Base-by-base conservation (phyloP, 2,329 filamentous ascomycete genomes). In the Hymenoscyphus infarciens region DNA sequence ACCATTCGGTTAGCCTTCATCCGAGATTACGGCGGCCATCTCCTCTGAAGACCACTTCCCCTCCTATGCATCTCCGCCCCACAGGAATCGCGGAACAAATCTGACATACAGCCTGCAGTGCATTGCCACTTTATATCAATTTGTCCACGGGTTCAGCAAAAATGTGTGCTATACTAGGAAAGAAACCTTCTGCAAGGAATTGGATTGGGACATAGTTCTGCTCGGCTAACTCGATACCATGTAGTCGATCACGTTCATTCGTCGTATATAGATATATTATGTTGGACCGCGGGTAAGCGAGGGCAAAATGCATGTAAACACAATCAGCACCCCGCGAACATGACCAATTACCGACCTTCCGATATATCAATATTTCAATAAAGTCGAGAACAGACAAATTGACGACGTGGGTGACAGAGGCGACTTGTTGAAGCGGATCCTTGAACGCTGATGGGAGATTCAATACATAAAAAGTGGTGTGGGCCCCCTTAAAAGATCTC, bases 41-140 rank as follows among this genome's bases (percentile, higher is more conserved):
- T 45, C 39, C 19, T 22, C 8, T 49, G 19, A 25, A 5, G 16
- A 38, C 35, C 11, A 35, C 3, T 49, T 49, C 45, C 45, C 45
- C n/a, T 49, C 45, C 45, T 49, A 22, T 22, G 19, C 19, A 25
- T 49, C 22, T 22, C 45, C 19, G 25, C 45, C 33, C 42, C 29
- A 31, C 29, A 19, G 45, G 45, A 25, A 49, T 49, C 45, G 11
- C 45, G 45, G 45, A 49, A 25, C 45, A 38, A 13, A 49, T 49
- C 45, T 49, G 45, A 49, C 19, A 49, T 25, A 49, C 45, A 49
- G 45, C 45, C 45, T 49, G 45, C 45, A 49, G 45, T 13, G 22
- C 19, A 16, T n/a, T n/a, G 39, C 7, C 29, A 31, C 5, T 31
- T n/a, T 42, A 39, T 42, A 42, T 19, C n/a, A 39, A 39, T 42